Conservation (phyloP, 768 basidiomycete genomes). For the Leccinum fibrillosum region DNA sequence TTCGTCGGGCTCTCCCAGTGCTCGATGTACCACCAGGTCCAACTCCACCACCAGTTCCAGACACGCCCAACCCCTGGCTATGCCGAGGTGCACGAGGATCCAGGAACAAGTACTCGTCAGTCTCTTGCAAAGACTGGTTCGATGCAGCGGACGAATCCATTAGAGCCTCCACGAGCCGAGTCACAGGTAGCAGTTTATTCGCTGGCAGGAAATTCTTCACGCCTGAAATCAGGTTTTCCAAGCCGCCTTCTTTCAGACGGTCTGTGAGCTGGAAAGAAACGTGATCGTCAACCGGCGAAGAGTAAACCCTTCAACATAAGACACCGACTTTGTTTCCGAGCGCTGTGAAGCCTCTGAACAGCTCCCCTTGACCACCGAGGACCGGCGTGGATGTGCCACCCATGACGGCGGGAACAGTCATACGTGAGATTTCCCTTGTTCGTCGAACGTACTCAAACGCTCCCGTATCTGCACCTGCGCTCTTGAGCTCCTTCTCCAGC, state of each 20-base stretch:
- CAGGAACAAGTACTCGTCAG: slow-evolving; percentile 92
- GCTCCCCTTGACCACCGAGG: slow-evolving; percentile 73
- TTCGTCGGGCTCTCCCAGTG: slow-evolving; percentile 46
- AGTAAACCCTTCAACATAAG: not conserved
- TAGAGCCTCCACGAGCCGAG: slow-evolving; percentile 89
- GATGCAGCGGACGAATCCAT: slow-evolving; percentile 97
- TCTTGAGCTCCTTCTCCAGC: slow-evolving; percentile 82
- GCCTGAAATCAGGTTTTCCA: slow-evolving; percentile 94
- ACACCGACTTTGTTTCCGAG: slow-evolving; percentile 77
- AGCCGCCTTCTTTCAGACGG: slow-evolving; percentile 89
- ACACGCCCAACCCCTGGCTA: slow-evolving; percentile 42
- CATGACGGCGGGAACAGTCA: slow-evolving; percentile 71
- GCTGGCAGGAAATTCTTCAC: slow-evolving; percentile 98
- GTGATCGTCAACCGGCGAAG: not conserved
- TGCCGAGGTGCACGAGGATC: slow-evolving; percentile 83
- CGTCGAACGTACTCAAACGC: slow-evolving; percentile 93
- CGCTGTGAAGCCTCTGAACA: slow-evolving; percentile 92
- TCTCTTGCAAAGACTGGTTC: slow-evolving; percentile 92
- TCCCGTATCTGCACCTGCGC: slow-evolving; percentile 71
- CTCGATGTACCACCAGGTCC: slow-evolving; percentile 34
- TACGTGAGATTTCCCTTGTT: slow-evolving; percentile 86
- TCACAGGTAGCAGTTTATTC: slow-evolving; percentile 89
- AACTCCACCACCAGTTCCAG: slow-evolving; percentile 45
- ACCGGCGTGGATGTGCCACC: slow-evolving; percentile 65
- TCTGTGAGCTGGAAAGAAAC: slow-evolving; percentile 71